These are phyloP conservation scores for Codiaeum variegatum DNA, from an alignment of 441 rosid species.

Conservation along the genomic window DNA sequence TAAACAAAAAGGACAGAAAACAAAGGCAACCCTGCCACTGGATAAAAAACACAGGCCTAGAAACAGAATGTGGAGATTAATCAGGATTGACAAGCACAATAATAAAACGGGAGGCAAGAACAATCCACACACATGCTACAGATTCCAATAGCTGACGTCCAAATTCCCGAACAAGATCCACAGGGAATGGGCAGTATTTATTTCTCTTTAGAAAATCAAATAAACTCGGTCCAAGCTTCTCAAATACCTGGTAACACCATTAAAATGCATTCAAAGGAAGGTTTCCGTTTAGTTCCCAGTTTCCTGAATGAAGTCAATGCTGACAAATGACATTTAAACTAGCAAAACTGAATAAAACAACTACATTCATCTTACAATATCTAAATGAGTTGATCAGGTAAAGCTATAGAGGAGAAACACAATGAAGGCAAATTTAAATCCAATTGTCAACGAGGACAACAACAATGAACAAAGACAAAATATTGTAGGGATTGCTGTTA, in stretches of 20 bases:
- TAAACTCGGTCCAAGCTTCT: slow-evolving; percentile 98
- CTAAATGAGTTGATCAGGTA: background rate
- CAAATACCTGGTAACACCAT: slow-evolving; percentile 90
- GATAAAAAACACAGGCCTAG: slow-evolving; percentile 26
- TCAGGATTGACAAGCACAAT: slow-evolving; percentile 24
- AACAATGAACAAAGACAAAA: background rate
- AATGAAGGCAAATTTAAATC: background rate
- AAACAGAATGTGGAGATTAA: slow-evolving; percentile 24
- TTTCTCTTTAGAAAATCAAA: slow-evolving; percentile 91
- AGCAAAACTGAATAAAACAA: background rate
- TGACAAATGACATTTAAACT: slow-evolving; percentile 23
- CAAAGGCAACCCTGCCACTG: slow-evolving; percentile 20
- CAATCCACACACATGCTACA: slow-evolving; percentile 88
- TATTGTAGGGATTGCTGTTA: background rate
- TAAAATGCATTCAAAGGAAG: slow-evolving; percentile 60
- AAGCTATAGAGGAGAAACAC: background rate
- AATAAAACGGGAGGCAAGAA: slow-evolving; percentile 36
- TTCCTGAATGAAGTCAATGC: slow-evolving; percentile 31
- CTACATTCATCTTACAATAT: background rate
- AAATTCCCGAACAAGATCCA: slow-evolving; percentile 92
- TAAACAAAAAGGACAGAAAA: slow-evolving; percentile 15
- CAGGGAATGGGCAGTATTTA: slow-evolving; percentile 82
- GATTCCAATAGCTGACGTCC: slow-evolving; percentile 96
- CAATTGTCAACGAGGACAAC: background rate
- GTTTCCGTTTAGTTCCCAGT: slow-evolving; percentile 53